Evolutionary conservation across 1,139 yeast species (phyloP), one percentile per base, ranked within the genome.

Genomic region (Zhuliangozyma blackwelliae): DNA sequence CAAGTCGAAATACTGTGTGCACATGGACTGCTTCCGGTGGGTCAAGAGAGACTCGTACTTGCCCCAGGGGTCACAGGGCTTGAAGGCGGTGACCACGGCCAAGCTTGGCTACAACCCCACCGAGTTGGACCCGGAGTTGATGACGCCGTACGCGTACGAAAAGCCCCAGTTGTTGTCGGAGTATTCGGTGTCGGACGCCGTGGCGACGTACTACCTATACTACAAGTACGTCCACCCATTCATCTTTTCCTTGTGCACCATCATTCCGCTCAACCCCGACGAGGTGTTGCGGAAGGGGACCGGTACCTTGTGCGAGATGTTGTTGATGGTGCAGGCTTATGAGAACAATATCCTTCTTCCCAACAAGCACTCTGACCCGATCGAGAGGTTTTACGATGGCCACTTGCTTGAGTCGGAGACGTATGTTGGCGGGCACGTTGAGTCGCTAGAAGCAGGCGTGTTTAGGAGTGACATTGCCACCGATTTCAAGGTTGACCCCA

Each of bases 101-200:
- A 94, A 94, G 57, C 68, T 94, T 38, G 98, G 98, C 5, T 94
- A 94, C 53, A 90, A 90, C 54, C 99, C 99, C 5, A 82, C 92
- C 22, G 98, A 94, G 62, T 69, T 94, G 43, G 98, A 94, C 51
- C 99, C 99, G 0, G 99, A 94, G 62, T 65, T 90, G 36, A 94
- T 94, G 99, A 89, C 97, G 0, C 96, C 97, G 0, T 92, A 90
- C 57, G 99, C 99, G 2, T 80, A 81, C 47, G 96, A 90, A 52
- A 79, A 84, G 49, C 98, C 99, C 0, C 98, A 94, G 55, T 64
- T 84, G 4, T 64, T 94, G 43, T 87, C 98, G 0, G 98, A 94
- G 56, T 94, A 94, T 61, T 94, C 98, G 1, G 99, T 94, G 21
- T 94, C 98, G 40, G 99, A 94, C 72, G 99, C 99, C 3, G 98